Base-by-base conservation (phyloP, 495 filamentous ascomycete genomes). In the Penicillium steckii region DNA sequence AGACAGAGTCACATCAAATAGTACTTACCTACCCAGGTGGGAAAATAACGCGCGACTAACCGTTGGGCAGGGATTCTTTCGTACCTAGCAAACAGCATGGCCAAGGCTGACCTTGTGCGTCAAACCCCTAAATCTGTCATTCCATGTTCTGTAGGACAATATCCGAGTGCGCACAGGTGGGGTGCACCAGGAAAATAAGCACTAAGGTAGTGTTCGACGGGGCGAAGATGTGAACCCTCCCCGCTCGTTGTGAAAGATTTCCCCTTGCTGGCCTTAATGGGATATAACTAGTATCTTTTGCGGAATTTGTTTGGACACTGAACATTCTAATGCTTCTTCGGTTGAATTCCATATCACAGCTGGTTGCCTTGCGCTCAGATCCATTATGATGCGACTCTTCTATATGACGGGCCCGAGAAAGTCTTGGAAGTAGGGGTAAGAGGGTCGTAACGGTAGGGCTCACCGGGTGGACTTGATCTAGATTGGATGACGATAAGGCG, bases 201-300 rank as follows among this genome's bases (percentile, higher is more conserved):
- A 53, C 57, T 60, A 60, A 38, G 46, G 44, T 27, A 45, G 50
- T 35, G 26, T 37, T 37, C 44, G 3, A 38, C 27, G 44, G 37
- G 48, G 48, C 37, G 47, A 46, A 51, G 26, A 13, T 33, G 18
- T 26, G 4, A 48, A 47, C 42, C 50, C n/a, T n/a, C n/a, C 46
- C 55, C 46, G 33, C 33, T 23, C 38, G 8, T 24, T 41, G 38
- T 37, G 55, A 58, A 46, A 27, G 18, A 15, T 19, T 41, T 35
- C 33, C 49, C 55, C 49, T n/a, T 43, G 42, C 54, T 50, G 54
- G 56, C 56, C 56, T 44, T 53, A 53, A 50, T 42, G 40, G 46
- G 46, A 44, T 43, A 12, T 45, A 24, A n/a, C n/a, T 32, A 18
- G 37, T 42, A 12, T 23, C 17, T 35, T 32, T 29, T 24, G 23